phyloP scores from a whole-genome alignment of 768 basidiomycete species.

The Boletus speciosus region DNA sequence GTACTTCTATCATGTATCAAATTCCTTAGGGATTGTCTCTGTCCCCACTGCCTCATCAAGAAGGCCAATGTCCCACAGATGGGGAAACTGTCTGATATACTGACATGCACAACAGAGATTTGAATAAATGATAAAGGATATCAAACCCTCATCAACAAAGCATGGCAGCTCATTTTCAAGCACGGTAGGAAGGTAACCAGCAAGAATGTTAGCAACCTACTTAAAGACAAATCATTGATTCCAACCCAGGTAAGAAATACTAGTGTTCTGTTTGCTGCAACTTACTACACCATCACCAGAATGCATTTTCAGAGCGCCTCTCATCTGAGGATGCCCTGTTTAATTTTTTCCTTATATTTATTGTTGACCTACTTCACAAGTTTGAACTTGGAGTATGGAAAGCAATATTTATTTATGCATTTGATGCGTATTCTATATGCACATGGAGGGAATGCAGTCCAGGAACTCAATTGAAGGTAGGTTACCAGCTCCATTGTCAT shows the following conservation, averaged over 20 bases:
- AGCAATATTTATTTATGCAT: not conserved
- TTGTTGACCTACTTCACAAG: not conserved
- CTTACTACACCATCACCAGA: no score
- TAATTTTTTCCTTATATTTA: no score
- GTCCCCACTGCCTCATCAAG: not conserved
- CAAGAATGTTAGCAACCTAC: not conserved
- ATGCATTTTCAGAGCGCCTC: not conserved
- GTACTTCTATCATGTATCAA: not conserved
- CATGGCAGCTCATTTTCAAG: not conserved
- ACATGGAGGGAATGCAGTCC: not conserved
- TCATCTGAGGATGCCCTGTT: not conserved
- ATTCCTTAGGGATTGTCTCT: constrained; percentile 3
- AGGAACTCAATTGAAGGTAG: not conserved
- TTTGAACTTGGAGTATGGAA: constrained; percentile 4
- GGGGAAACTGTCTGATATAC: not conserved
- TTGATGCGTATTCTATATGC: not conserved
- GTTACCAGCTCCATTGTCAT: no score
- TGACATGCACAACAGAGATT: rapidly evolving
- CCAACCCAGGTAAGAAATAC: not conserved
- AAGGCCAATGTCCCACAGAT: not conserved
- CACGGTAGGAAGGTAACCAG: not conserved
- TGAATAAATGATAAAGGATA: not conserved
- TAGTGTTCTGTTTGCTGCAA: no score
- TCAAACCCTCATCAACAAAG: rapidly evolving
- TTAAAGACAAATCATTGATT: not conserved